Evolutionary conservation across 2,329 filamentous ascomycete species (phyloP), one percentile per base, ranked within the genome.

Genomic region (Botrytis medusae): DNA sequence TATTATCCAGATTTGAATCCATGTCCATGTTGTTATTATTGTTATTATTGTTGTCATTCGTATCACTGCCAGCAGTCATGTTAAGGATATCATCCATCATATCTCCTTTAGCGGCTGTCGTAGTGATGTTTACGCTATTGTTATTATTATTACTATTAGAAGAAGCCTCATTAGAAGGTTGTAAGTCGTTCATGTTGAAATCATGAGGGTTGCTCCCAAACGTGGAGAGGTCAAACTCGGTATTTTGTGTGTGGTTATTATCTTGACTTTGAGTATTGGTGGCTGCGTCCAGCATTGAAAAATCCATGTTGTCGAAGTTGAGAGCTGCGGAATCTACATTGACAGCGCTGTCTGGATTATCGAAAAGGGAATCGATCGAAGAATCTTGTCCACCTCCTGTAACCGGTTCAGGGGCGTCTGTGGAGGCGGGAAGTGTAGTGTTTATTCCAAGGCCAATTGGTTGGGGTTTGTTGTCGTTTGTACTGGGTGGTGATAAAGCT

Each of bases 1-100:
- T 83, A 20, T 83, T 83, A 79, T 87, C 82, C 75, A 89, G 86
- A 75, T 89, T 86, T 0, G 88, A 85, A 25, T 88, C 88, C 69
- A 87, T 83, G 22, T 85, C 83, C 82, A 81, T 78, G n/a, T 72
- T 74, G 29, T 78, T 77, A 32, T 71, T 67, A 61, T 70, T 74
- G 70, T 72, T 73, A 37, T 71, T 71, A 20, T 65, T 54, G 29
- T 64, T 67, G 12, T 44, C 40, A 51, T 61, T 65, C 37, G 46
- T 57, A 40, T 37, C n/a, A n/a, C 22, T 60, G 57, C 40, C 32
- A 46, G 32, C 44, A 63, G 29, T 42, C 59, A 77, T 69, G 12
- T 71, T 75, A 74, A 79, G 76, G 12, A 78, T 34, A 60, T 78
- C 76, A n/a, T 78, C 75, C 42, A 62, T 59, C 37, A 71, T 25